These are phyloP conservation scores for Colletotrichum gigasporum DNA, from an alignment of 2,329 filamentous ascomycete genomes.

Conservation along the genomic window DNA sequence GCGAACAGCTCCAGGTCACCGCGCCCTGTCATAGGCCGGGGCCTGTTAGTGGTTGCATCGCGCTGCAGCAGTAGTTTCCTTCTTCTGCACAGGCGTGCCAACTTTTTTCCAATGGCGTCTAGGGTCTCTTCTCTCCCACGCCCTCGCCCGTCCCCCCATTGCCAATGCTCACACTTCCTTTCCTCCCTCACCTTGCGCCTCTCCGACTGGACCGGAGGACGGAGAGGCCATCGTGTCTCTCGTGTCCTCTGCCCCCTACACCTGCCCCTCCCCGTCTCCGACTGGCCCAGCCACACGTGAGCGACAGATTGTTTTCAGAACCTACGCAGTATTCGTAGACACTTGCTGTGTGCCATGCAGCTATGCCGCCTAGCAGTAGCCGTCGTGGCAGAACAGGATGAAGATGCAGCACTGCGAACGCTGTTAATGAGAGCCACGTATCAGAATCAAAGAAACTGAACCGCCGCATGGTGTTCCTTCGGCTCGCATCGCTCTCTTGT, in stretches of 20 bases:
- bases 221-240: neutral
- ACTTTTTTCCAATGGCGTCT: constrained; percentile 13
- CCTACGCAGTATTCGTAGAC: no score
- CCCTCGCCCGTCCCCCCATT: neutral
- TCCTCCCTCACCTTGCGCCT: neutral
- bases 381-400: neutral
- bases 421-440: neutral
- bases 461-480: neutral
- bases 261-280: neutral
- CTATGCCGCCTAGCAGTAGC: neutral
- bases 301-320: no score
- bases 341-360: neutral
- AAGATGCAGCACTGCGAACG: neutral
- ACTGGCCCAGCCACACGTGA: neutral
- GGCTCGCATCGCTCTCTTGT: neutral
- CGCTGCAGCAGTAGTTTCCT: constrained; percentile 19
- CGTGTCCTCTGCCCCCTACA: neutral
- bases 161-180: neutral
- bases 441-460: neutral
- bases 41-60: constrained; percentile 25
- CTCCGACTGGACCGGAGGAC: neutral
- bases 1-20: neutral
- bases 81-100: constrained; percentile 29
- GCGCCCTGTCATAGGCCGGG: constrained; percentile 9
- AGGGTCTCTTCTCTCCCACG: neutral